Base-by-base conservation (phyloP, 2,329 filamentous ascomycete genomes). In the Fusarium sp. region DNA sequence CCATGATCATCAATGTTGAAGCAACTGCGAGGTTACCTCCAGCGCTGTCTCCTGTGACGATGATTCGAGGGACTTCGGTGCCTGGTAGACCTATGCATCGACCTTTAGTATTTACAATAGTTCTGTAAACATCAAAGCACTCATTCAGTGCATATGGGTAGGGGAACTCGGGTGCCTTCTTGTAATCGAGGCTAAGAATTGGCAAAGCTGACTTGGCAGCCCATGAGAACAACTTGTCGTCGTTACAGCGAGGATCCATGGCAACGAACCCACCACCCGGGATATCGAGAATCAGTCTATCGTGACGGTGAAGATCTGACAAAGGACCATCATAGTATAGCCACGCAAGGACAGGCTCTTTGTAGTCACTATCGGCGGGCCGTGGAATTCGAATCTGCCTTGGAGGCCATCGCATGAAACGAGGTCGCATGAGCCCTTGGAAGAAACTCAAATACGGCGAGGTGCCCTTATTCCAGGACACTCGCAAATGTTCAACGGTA, bases 251-350 rank as follows among this genome's bases (percentile, higher is more conserved):
- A n/a, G 96, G 96, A 65, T 94, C 91, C 96, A 99, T 99, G 24
- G 96, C 95, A 18, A 99, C 95, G 74, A 97, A 99, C 0, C 96
- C 96, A 36, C 96, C 96, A 3, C 96, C 96, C 0, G 96, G 96
- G 7, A 98, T 91, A 81, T 99, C 96, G 39, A 99, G 80, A 3
- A 99, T 89, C 33, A 99, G 82, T 76, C 92, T 92, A 56, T 89
- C 91, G 79, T 97, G 92, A 45, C 92, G 88, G 77, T 91, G 90
- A 50, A 98, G 85, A 51, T 94, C 91, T 5, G 91, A 90, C 13
- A 97, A 82, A 0, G 95, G 92, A 0, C 96, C 96, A 78, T 98
- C 94, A 77, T 95, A 99, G 81, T 98, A 99, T 36, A 99, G 85
- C 95, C 95, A 98, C 3, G 90, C 95, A 63, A 90, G 88, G 2